These are phyloP conservation scores for Hypoxylon fragiforme DNA, from an alignment of 495 filamentous ascomycete genomes.

Conservation along the genomic window DNA sequence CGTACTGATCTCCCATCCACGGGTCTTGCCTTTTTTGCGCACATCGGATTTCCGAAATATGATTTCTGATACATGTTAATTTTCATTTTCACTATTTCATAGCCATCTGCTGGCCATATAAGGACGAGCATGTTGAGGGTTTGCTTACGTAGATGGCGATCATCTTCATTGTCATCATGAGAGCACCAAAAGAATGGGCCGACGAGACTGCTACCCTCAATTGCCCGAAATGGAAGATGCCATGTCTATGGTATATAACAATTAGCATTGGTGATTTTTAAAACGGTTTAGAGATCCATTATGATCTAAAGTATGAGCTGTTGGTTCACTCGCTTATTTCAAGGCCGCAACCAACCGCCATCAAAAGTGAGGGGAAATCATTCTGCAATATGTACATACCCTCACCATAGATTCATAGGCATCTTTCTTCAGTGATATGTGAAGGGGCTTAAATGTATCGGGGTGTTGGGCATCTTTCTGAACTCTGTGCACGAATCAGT, in stretches of 20 bases:
- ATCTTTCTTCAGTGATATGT: conserved; percentile 47
- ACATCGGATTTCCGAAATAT: conserved; percentile 61
- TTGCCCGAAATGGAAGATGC: conserved; percentile 54
- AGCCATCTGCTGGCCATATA: too few species aligned
- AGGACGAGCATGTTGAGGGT: neutral
- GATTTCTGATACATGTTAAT: conserved; percentile 46
- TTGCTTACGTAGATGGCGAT: conserved; percentile 54
- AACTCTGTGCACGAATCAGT: conserved; percentile 41
- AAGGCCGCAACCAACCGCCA: too few species aligned
- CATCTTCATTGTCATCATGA: conserved; percentile 53
- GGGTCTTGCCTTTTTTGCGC: conserved; percentile 58
- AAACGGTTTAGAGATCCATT: neutral
- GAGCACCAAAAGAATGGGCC: conserved; percentile 61
- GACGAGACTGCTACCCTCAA: conserved; percentile 54
- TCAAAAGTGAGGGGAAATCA: neutral
- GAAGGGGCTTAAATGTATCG: conserved; percentile 54
- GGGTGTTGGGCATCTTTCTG: conserved; percentile 54
- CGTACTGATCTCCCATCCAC: conserved; percentile 58
- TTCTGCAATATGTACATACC: conserved; percentile 13
- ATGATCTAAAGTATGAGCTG: neutral
- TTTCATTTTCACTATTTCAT: too few species aligned
- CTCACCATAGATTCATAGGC: conserved; percentile 44
- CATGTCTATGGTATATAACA: conserved; percentile 45
- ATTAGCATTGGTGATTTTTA: conserved; percentile 2
- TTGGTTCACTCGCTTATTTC: too few species aligned